Conservation (phyloP, 345 rosid genomes). For the Rhodomyrtus tomentosa region DNA sequence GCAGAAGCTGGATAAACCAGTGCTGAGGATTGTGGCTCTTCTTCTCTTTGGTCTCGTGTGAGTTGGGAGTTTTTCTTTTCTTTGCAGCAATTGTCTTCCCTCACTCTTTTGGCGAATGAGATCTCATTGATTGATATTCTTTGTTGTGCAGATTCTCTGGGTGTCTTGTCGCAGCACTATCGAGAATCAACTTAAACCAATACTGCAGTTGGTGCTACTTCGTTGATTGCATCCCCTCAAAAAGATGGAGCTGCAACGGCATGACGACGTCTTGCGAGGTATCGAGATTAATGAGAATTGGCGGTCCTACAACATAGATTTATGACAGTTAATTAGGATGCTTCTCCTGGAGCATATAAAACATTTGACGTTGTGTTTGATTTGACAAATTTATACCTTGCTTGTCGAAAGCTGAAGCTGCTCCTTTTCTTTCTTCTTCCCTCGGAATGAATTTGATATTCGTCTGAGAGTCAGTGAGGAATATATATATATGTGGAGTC, state of each 20-base stretch:
- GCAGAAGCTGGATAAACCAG: conserved; percentile 61
- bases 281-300: neutral
- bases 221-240: conserved; percentile 54
- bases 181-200: conserved; percentile 44
- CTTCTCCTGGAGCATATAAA: neutral
- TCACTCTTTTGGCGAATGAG: neutral
- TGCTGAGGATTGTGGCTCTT: conserved; percentile 46
- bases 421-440: neutral
- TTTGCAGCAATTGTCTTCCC: neutral
- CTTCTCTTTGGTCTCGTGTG: conserved; percentile 43
- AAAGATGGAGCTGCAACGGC: conserved; percentile 70
- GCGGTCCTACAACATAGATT: neutral
- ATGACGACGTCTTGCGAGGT: conserved; percentile 61
- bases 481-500: neutral
- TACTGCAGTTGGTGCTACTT: conserved; percentile 66
- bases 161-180: conserved; percentile 28
- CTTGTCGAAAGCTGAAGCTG: neutral
- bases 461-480: neutral
- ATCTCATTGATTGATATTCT: neutral
- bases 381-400: neutral
- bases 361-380: neutral
- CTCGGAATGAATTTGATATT: too few species aligned
- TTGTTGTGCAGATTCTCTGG: conserved; percentile 33
- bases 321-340: neutral
- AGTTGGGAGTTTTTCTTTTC: conserved; percentile 14